Conservation (phyloP, 768 basidiomycete genomes). For the Termitomyces titanicus region DNA sequence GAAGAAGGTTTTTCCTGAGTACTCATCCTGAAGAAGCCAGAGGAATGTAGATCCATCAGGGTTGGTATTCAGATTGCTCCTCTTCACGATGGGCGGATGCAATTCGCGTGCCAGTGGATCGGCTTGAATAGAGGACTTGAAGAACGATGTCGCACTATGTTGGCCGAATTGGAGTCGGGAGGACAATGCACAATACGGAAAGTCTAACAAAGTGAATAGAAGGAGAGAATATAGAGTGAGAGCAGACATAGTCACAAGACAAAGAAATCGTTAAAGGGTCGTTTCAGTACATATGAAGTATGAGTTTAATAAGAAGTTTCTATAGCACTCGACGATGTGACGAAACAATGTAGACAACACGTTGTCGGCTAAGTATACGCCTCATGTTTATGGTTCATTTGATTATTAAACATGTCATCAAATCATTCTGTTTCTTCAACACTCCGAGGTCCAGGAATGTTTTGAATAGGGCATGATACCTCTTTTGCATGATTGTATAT, state of each 20-base stretch:
- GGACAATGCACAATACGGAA: background rate
- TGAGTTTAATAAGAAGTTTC: background rate
- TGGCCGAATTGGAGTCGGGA: conserved; percentile 12
- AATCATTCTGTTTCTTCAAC: background rate
- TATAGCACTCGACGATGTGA: too few relatives aligned
- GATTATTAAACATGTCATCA: background rate
- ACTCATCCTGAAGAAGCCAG: conserved; percentile 68
- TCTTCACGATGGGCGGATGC: conserved; percentile 12
- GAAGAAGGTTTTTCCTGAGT: conserved; percentile 65
- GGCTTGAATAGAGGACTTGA: background rate
- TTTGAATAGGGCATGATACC: conserved; percentile 10
- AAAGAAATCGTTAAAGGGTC: conserved; percentile 1
- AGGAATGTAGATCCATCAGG: conserved; percentile 49
- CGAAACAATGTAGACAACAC: conserved; percentile 2
- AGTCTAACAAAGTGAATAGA: background rate
- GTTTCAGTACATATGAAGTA: conserved; percentile 3
- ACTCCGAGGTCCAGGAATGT: background rate
- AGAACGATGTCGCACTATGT: background rate
- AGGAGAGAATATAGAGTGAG: conserved; percentile 1
- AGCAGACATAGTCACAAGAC: conserved; percentile 2
- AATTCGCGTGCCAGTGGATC: background rate
- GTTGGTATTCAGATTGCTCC: conserved; percentile 34
- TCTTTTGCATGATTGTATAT: conserved; percentile 15
- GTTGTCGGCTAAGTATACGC: conserved; percentile 4
- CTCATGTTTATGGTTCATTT: conserved; percentile 12